Evolutionary conservation across 2,329 filamentous ascomycete genomes (phyloP).

Genomic region (Balansia obtecta): DNA sequence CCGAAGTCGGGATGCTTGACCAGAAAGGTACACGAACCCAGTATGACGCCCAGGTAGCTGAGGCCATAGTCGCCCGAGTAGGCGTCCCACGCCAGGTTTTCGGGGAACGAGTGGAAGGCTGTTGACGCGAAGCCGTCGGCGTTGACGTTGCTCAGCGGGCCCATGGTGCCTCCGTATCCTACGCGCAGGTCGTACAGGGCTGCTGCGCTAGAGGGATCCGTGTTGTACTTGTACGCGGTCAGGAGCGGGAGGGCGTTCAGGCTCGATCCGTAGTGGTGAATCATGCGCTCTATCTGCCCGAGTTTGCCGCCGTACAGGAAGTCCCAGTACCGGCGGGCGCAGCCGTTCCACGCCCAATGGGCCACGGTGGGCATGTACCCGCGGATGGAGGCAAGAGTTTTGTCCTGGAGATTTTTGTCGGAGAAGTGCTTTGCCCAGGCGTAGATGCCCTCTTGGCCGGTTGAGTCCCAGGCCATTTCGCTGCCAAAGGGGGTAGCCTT

Average conservation of each 20-base stretch:
- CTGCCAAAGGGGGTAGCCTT: slow-evolving; percentile 43
- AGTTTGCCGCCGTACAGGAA: slow-evolving; percentile 28
- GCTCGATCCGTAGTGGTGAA: slow-evolving; percentile 49
- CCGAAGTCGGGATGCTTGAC: slow-evolving; percentile 31
- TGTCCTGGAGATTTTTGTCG: slow-evolving; percentile 13
- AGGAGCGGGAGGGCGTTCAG: slow-evolving; percentile 45
- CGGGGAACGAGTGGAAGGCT: slow-evolving; percentile 44
- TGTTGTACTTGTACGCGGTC: slow-evolving; percentile 32
- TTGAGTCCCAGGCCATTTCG: slow-evolving; percentile 52
- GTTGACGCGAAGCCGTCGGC: slow-evolving; percentile 39
- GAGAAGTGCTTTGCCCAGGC: slow-evolving; percentile 36
- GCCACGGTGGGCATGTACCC: slow-evolving; percentile 45
- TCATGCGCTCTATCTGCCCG: slow-evolving; percentile 26
- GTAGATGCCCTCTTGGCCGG: slow-evolving; percentile 48
- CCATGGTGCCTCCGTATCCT: slow-evolving; percentile 40
- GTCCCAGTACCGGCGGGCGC: slow-evolving; percentile 49
- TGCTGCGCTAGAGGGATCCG: slow-evolving; percentile 13
- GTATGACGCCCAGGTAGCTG: slow-evolving; percentile 37
- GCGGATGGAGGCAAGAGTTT: slow-evolving; percentile 39
- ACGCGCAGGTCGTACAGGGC: slow-evolving; percentile 39
- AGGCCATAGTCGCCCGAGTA: slow-evolving; percentile 46
- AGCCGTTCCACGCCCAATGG: slow-evolving; percentile 52
- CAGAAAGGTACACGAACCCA: slow-evolving; percentile 38
- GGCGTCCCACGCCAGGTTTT: slow-evolving; percentile 42
- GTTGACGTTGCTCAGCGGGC: slow-evolving; percentile 42